Base-by-base conservation (phyloP, 2,329 filamentous ascomycete species). In the Didymella keratinophila region DNA sequence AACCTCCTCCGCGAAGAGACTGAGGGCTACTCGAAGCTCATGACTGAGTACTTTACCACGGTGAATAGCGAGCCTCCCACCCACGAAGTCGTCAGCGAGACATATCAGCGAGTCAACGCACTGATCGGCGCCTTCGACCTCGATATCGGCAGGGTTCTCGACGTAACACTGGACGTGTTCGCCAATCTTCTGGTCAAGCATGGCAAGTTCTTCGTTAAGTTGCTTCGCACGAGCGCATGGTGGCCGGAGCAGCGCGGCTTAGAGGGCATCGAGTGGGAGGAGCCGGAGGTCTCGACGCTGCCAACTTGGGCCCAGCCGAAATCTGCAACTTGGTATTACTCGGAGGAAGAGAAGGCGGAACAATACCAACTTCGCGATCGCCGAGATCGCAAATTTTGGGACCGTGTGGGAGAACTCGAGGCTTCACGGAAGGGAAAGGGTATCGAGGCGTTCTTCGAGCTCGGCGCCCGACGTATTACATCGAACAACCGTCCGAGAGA, bases 41-140 rank as follows among this genome's bases (percentile, higher is more conserved):
- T 97, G 60, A 97, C 94, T 0, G 95, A 99, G 76, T 88, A 98
- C 30, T 99, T 97, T 77, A 94, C 92, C 8, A 96, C 91, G 0
- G 92, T 90, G 69, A 89, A 88, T 67, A 87, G 86, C 61, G 87
- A 89, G 53, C 87, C 88, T 21, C 89, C 89, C n/a, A 87, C 87
- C 2, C 86, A 86, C 52, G 89, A 92, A 61, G 85, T 90, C 34
- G 92, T 94, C 2, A 88, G 91, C 67, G 89, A 93, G 69, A 93
- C 93, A 0, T 97, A 97, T 69, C 91, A 97, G 73, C 88, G 89
- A 63, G 89, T 99, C 62, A 97, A 97, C 78, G 94, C 91, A 16
- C 85, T 99, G 69, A 96, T 99, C 65, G 95, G 95, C 56, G 95
- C 95, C 8, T 99, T 99, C 72, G 94, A 99, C 76, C 84, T 99